Evolutionary conservation across 441 rosid species (phyloP), one percentile per base, ranked within the genome.

Genomic region (Daphne laureola): DNA sequence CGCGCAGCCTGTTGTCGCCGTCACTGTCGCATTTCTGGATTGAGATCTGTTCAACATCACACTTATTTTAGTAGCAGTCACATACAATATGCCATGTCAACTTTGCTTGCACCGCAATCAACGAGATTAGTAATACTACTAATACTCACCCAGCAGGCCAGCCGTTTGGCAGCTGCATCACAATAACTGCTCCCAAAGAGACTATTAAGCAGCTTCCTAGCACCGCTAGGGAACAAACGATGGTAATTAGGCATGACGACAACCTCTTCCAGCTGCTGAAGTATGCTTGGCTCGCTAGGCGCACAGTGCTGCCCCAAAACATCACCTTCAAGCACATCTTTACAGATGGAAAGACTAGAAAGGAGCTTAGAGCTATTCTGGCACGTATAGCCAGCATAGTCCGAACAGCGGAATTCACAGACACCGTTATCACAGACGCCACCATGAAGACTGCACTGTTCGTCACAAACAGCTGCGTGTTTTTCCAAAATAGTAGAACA

Each of bases 381-480:
- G 68, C 99, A 93, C 23, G 95, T 79, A 64, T 93, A 93, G 59
- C 99, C 99, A 2, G 97, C 96, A 51, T 93, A 93, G 75, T 93
- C 99, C 13, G 99, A 93, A 87, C 99, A 94, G 38, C 97, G 95
- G 59, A 94, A 94, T 69, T 94, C 97, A 31, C 99, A 94, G 71
- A 87, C 92, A 45, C 99, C 99, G 18, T 94, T 90, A 60, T 94
- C 99, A 67, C 99, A 94, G 23, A 94, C 99, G 49, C 97, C 99
- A 27, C 99, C 97, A 25, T 94, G 99, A 15, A 94, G 90, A 63
- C 97, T 94, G 77, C 99, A 94, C 57, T 94, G 99, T 63, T 94
- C 94, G 43, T 94, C 95, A 17, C 99, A 94, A 48, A 84, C 87
- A 62, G 90, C 99, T 94, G 93, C 69, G 63, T 16, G 46, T 58